Evolutionary conservation across 768 basidiomycete species (phyloP).

Genomic region (Kwoniella shandongensis): DNA sequence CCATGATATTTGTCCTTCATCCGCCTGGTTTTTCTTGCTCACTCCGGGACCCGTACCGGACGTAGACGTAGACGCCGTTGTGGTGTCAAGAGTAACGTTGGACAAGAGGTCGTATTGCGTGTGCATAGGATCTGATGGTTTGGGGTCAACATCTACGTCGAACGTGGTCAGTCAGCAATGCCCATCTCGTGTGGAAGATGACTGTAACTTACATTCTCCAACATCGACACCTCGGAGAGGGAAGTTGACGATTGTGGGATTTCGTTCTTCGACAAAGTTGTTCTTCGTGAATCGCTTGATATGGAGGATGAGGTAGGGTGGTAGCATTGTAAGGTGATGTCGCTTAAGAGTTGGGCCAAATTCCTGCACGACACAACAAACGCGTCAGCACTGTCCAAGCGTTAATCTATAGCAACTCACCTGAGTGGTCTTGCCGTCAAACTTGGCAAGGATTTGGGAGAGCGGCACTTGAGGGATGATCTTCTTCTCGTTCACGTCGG

Average conservation of each 20-base stretch:
- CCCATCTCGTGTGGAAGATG: not conserved
- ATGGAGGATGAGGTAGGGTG: conserved; percentile 88
- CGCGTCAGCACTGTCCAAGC: not conserved
- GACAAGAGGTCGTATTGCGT: conserved; percentile 90
- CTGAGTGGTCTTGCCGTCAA: conserved; percentile 87
- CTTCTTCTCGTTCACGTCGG: conserved; percentile 93
- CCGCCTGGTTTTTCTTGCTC: conserved; percentile 30
- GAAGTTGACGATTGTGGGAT: conserved; percentile 97
- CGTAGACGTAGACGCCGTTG: conserved; percentile 82
- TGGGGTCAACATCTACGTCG: conserved; percentile 70
- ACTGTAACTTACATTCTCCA: conserved; percentile 69
- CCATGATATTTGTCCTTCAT: conserved; percentile 72
- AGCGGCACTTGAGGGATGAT: conserved; percentile 98
- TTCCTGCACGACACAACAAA: conserved; percentile 61
- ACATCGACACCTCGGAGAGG: conserved; percentile 91
- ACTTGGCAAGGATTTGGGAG: conserved; percentile 84
- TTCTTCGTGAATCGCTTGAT: conserved; percentile 98
- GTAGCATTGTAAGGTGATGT: conserved; percentile 85
- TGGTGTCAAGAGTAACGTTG: conserved; percentile 91
- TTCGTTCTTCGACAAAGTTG: conserved; percentile 95
- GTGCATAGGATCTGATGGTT: conserved; percentile 59
- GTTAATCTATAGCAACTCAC: conserved; percentile 56
- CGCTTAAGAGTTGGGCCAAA: conserved; percentile 75
- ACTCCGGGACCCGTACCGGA: conserved; percentile 44
- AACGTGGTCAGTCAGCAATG: not conserved